phyloP scores from a whole-genome alignment of 768 basidiomycete genomes.

The Phlebiopsis flavidoalba region DNA sequence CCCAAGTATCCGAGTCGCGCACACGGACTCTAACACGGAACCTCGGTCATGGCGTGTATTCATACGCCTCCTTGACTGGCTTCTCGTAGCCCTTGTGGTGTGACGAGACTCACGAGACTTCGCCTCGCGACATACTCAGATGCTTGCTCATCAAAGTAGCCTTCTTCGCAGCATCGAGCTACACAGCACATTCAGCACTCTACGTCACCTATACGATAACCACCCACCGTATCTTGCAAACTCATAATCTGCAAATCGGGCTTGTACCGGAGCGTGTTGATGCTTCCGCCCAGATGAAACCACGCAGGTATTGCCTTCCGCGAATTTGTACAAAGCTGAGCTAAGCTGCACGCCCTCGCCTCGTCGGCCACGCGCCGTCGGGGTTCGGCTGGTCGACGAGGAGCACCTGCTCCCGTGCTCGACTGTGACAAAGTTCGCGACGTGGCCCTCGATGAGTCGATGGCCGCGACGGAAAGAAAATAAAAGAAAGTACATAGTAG shows the following conservation, averaged over 20 bases:
- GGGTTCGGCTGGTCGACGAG: slow-evolving; percentile 56
- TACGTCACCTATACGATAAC: background rate
- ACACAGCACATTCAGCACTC: slow-evolving; percentile 6
- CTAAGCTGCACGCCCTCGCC: slow-evolving; percentile 61
- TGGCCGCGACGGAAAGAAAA: slow-evolving; percentile 92
- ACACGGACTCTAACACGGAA: slow-evolving; percentile 17
- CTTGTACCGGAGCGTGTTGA: slow-evolving; percentile 93
- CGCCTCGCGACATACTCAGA: slow-evolving; percentile 72
- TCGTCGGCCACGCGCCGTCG: slow-evolving; percentile 40
- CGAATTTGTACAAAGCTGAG: slow-evolving; percentile 91
- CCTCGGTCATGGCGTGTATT: slow-evolving; percentile 67
- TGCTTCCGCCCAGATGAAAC: slow-evolving; percentile 97
- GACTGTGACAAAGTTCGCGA: slow-evolving; percentile 97
- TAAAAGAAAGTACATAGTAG: too few species aligned
- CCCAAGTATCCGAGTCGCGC: background rate
- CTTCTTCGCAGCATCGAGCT: slow-evolving; percentile 65
- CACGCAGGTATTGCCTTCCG: slow-evolving; percentile 90
- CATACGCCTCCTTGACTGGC: slow-evolving; percentile 94
- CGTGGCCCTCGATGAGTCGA: slow-evolving; percentile 85
- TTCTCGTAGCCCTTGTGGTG: slow-evolving; percentile 90
- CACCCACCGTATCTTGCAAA: slow-evolving; percentile 70
- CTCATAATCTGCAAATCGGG: slow-evolving; percentile 98
- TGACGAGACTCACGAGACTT: slow-evolving; percentile 87
- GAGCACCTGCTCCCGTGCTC: slow-evolving; percentile 95
- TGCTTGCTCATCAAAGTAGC: slow-evolving; percentile 76